Base-by-base conservation (phyloP, 345 rosid species). In the Rhodomyrtus tomentosa region DNA sequence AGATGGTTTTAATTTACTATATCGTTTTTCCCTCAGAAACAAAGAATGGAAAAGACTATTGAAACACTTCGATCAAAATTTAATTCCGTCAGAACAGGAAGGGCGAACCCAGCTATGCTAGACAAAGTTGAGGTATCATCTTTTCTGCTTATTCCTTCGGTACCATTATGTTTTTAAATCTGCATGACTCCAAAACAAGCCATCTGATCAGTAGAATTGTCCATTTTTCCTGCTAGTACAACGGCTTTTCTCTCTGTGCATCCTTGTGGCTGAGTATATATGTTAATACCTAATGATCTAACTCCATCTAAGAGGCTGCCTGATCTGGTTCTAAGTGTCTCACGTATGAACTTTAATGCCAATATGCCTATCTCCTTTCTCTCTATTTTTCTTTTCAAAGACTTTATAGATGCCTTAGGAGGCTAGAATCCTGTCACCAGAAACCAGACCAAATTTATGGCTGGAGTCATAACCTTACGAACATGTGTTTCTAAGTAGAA, bases 41-140 rank as follows among this genome's bases (percentile, higher is more conserved):
- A 90, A 42, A 95, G 95, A 92, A 95, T 96, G 99, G 99, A 96
- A 54, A 96, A 91, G 94, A 92, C 98, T 25, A 93, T 95, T 79
- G 99, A 96, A 50, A 91, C 91, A 4, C 90, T 95, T 86, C 88
- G 95, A 27, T 84, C 90, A 48, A 93, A 93, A 88, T 97, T 95
- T 90, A 97, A 93, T 88, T 92, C 98, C 58, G 88, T 93, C 58
- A 93, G 99, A 90, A 96, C 99, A 2, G 99, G 98, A 62, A 90
- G 98, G 91, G 84, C 98, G 7, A 96, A 93, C 85, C 95, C 92
- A 2, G 91, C 95, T 20, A 95, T 96, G 93, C 92, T 95, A 32
- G 98, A 96, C 88, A 95, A 95, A 91, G 91, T 95, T 83, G 93
- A 93, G 98, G 99, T 94, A 86, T 51, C 50, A 20, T 62, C 83